These are phyloP conservation scores for Sugiyamaella castrensis DNA, from an alignment of 1,139 yeast species.

Conservation along the genomic window DNA sequence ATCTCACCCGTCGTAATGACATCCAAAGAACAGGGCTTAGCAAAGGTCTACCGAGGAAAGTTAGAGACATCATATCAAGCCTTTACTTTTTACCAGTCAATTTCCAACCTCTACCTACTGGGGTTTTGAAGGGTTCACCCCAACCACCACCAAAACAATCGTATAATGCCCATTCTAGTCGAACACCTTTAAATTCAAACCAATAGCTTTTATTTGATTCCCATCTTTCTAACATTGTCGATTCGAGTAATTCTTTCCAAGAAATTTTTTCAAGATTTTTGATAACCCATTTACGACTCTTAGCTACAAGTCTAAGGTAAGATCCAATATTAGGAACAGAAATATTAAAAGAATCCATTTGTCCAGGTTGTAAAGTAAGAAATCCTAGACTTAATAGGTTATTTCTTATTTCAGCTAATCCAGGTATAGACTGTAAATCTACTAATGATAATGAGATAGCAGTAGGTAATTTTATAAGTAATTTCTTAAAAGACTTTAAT, in stretches of 20 bases:
- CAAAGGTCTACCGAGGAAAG: no score
- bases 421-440: conserved; percentile 27
- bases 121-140: conserved; percentile 63
- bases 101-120: conserved; percentile 70
- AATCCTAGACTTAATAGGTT: conserved; percentile 51
- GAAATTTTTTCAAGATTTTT: conserved; percentile 44
- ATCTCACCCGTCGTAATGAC: no score
- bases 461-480: conserved; percentile 31
- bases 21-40: no score
- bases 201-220: conserved; percentile 46
- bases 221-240: conserved; percentile 49
- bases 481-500: conserved; percentile 26
- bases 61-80: no score
- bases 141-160: conserved; percentile 69
- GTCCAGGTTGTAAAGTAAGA: conserved; percentile 52
- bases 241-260: conserved; percentile 55
- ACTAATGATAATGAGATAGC: conserved; percentile 39
- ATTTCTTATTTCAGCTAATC: conserved; percentile 13
- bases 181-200: conserved; percentile 58
- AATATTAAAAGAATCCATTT: conserved; percentile 47
- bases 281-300: conserved; percentile 52
- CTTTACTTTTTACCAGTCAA: conserved; percentile 44
- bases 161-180: conserved; percentile 60
- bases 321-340: conserved; percentile 65
- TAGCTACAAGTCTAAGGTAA: conserved; percentile 47